Evolutionary conservation across 2,329 filamentous ascomycete species (phyloP).

Genomic region (Colletotrichum graminicola): DNA sequence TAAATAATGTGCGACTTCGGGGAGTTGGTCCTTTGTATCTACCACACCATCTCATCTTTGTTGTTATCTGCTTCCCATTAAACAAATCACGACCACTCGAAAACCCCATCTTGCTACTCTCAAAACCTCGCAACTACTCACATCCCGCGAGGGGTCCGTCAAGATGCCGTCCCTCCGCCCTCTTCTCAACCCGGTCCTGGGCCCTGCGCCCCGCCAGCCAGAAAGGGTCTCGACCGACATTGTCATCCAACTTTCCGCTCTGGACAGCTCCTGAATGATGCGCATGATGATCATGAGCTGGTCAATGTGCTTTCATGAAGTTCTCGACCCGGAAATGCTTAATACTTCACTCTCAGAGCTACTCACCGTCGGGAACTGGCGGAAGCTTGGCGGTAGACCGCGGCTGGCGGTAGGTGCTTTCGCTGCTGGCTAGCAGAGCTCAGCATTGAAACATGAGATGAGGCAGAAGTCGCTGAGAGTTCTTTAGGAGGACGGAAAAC

Average conservation of each 20-base stretch:
- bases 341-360: slow-evolving; percentile 52
- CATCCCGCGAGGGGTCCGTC: background rate
- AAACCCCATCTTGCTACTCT: background rate
- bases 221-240: slow-evolving; percentile 22
- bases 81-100: background rate
- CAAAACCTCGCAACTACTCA: background rate
- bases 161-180: slow-evolving; percentile 20
- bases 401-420: slow-evolving; percentile 50
- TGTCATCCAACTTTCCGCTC: slow-evolving; percentile 47
- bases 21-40: background rate
- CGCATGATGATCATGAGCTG: slow-evolving; percentile 49
- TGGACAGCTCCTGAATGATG: slow-evolving; percentile 50
- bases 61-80: background rate
- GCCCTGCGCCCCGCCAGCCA: slow-evolving; percentile 15
- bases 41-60: background rate
- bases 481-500: slow-evolving; percentile 19
- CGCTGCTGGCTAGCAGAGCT: background rate
- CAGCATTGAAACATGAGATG: no score
- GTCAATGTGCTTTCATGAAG: slow-evolving; percentile 59
- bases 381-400: slow-evolving; percentile 59
- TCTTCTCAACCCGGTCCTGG: slow-evolving; percentile 31
- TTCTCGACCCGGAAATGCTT: slow-evolving; percentile 58
- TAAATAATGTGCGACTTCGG: background rate
- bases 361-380: slow-evolving; percentile 58
- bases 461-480: background rate